phyloP scores from a whole-genome alignment of 192 early-diverging fungal genomes.

The Funneliformis geosporum region DNA sequence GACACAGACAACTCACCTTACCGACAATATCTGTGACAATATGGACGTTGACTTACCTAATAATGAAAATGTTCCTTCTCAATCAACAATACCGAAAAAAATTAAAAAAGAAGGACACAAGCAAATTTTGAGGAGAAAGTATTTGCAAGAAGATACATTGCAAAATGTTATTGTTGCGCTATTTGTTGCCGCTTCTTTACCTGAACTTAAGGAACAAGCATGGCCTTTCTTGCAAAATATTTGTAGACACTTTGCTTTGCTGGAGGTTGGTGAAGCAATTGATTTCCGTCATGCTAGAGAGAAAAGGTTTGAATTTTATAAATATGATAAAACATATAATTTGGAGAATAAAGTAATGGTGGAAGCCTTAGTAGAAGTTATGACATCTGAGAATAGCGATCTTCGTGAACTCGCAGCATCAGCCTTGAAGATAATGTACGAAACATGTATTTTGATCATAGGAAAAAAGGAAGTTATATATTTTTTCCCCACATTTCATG shows the following conservation, averaged over 20 bases:
- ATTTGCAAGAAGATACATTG: conserved; percentile 62
- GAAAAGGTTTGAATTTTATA: conserved; percentile 54
- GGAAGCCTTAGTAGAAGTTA: conserved; percentile 75
- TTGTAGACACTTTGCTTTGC: conserved; percentile 74
- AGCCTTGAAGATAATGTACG: conserved; percentile 65
- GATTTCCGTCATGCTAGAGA: conserved; percentile 49
- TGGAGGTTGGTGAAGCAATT: conserved; percentile 69
- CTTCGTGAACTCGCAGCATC: conserved; percentile 66
- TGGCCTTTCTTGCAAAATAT: conserved; percentile 65
- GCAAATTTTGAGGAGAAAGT: conserved; percentile 35
- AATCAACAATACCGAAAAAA: conserved; percentile 27
- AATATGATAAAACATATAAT: conserved; percentile 49
- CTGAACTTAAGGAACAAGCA: conserved; percentile 62
- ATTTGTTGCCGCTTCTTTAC: conserved; percentile 64
- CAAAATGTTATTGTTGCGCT: conserved; percentile 60
- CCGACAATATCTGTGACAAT: not conserved
- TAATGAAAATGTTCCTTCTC: not conserved
- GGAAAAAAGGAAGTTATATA: conserved; percentile 62
- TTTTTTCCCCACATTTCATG: conserved; percentile 72
- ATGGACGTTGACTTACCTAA: conserved; percentile 40
- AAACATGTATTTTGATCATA: conserved; percentile 54
- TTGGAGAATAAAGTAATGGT: conserved; percentile 72
- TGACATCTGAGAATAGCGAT: conserved; percentile 66
- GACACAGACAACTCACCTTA: not conserved
- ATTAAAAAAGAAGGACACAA: conserved; percentile 57